Conservation (phyloP, 176 grass and related monocot genomes). For the Elaeis guineensis region DNA sequence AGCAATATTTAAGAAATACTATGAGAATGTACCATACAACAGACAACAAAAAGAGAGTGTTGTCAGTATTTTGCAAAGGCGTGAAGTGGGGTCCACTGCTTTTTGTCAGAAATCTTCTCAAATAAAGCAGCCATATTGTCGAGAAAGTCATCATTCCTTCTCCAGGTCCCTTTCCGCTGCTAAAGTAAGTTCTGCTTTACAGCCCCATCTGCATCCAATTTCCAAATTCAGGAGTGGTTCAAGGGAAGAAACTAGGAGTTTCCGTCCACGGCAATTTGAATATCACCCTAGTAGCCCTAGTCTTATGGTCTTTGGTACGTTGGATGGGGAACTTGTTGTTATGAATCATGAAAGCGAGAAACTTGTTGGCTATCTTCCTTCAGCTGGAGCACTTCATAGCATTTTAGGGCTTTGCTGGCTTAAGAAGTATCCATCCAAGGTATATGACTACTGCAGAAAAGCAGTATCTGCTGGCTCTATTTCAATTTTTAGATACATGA, state of each 20-base stretch:
- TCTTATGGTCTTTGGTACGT: slow-evolving; percentile 22
- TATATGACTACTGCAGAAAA: not conserved
- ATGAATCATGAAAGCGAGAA: slow-evolving; percentile 24
- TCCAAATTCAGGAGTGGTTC: slow-evolving; percentile 6
- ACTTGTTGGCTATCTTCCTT: slow-evolving; percentile 24
- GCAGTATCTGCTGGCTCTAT: not conserved
- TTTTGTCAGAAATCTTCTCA: not conserved
- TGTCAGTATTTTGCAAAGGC: slow-evolving; percentile 8
- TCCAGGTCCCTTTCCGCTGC: slow-evolving; percentile 20
- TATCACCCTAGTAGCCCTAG: slow-evolving; percentile 13
- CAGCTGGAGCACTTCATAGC: slow-evolving; percentile 10
- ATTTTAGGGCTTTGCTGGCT: slow-evolving; percentile 25
- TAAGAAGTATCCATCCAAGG: slow-evolving; percentile 15
- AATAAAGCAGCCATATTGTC: slow-evolving; percentile 3
- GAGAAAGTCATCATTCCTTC: slow-evolving; percentile 20
- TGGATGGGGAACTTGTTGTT: slow-evolving; percentile 19
- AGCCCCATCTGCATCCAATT: slow-evolving; percentile 6
- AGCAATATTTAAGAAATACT: slow-evolving; percentile 9
- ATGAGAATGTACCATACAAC: slow-evolving; percentile 9
- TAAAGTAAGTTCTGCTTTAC: slow-evolving; percentile 15
- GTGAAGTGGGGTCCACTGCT: not conserved
- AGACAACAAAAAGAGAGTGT: slow-evolving; percentile 6
- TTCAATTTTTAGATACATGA: not conserved
- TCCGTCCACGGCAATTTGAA: slow-evolving; percentile 22
- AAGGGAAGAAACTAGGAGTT: slow-evolving; percentile 10